phyloP scores from a whole-genome alignment of 345 rosid genomes.

The Cochlearia excelsa region DNA sequence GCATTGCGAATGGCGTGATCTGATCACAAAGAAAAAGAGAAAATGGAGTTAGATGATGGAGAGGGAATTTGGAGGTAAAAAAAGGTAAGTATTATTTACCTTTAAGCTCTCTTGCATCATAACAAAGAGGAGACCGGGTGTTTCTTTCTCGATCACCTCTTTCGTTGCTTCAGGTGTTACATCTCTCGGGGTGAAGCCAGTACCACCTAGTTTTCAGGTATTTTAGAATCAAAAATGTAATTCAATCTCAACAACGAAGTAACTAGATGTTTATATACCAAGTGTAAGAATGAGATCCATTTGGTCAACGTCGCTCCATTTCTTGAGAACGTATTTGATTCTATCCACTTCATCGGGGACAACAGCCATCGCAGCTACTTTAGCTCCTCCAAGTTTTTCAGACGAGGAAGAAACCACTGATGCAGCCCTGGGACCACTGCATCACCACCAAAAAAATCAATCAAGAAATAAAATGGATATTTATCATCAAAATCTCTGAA shows the following conservation, averaged over 20 bases:
- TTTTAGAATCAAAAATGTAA: neutral
- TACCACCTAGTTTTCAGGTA: constrained; percentile 62
- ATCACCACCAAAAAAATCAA: constrained; percentile 19
- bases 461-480: neutral
- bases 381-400: constrained; percentile 80
- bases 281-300: constrained; percentile 86
- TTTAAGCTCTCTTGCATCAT: constrained; percentile 98
- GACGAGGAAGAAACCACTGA: constrained; percentile 72
- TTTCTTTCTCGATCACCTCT: constrained; percentile 73
- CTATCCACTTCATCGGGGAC: constrained; percentile 75
- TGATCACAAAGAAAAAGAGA: constrained; percentile 34
- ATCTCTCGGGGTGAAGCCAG: constrained; percentile 93
- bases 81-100: constrained; percentile 38
- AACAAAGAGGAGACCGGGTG: constrained; percentile 84
- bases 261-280: constrained; percentile 43
- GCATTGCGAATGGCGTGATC: constrained; percentile 97
- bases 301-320: constrained; percentile 74
- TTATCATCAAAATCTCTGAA: neutral
- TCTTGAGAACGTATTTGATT: constrained; percentile 60
- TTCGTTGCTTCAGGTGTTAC: constrained; percentile 98
- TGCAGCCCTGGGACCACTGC: constrained; percentile 86
- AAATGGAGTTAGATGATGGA: constrained; percentile 4
- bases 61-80: too few relatives aligned
- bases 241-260: constrained; percentile 2
- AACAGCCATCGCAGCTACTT: constrained; percentile 69